phyloP scores from a whole-genome alignment of 148 eudicot species.

The Amaranthus cruentus region DNA sequence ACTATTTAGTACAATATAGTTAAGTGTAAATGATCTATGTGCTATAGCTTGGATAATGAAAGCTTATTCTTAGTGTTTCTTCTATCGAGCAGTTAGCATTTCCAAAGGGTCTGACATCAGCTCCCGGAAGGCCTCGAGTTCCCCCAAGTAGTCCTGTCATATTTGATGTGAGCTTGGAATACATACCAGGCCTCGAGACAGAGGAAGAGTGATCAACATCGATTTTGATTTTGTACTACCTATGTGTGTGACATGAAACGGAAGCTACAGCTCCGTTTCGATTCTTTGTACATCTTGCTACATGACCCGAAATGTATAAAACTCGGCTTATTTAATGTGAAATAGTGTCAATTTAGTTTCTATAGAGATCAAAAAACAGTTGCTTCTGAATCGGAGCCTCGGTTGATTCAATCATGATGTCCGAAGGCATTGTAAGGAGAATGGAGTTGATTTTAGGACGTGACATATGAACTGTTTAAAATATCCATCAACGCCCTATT shows the following conservation, averaged over 20 bases:
- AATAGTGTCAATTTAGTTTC: background rate
- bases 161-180: constrained; percentile 90
- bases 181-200: constrained; percentile 79
- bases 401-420: too few species aligned
- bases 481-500: too few species aligned
- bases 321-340: constrained; percentile 5
- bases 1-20: too few species aligned
- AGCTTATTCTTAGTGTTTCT: background rate
- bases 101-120: constrained; percentile 91
- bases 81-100: constrained; percentile 65
- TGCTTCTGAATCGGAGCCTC: background rate
- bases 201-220: constrained; percentile 50
- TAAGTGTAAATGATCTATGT: background rate
- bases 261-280: background rate
- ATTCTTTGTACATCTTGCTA: background rate
- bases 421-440: too few species aligned
- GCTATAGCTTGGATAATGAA: background rate
- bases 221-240: background rate
- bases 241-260: background rate
- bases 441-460: too few species aligned
- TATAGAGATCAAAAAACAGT: background rate
- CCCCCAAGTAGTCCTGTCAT: constrained; percentile 86
- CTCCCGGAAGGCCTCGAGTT: constrained; percentile 99
- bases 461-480: too few species aligned
- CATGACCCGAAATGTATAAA: constrained; percentile 1